Percentiles rank a stretch among this genome's conserved stretches.
Conservation (phyloP, 2,329 filamentous ascomycete species). For the Davidsoniella australis region DNA sequence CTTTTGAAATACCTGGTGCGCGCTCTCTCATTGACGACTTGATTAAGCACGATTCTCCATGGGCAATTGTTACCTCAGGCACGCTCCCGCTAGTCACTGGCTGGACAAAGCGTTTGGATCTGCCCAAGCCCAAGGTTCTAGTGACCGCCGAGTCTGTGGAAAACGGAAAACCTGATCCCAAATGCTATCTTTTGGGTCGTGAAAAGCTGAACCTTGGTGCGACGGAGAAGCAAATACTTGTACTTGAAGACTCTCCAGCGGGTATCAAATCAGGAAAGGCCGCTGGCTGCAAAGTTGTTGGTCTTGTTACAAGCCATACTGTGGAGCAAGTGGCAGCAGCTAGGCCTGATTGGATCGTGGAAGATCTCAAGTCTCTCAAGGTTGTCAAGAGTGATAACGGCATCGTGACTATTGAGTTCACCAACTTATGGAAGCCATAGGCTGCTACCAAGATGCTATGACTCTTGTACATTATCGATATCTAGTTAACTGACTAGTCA, state of each 20-base stretch:
- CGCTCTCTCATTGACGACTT: constrained; percentile 52
- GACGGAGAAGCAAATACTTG: constrained; percentile 40
- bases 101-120: constrained; percentile 51
- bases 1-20: constrained; percentile 72
- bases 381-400: constrained; percentile 40
- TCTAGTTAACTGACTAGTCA: too few species aligned
- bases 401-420: constrained; percentile 50
- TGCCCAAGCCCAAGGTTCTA: constrained; percentile 48
- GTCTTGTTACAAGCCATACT: constrained; percentile 70
- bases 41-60: constrained; percentile 44
- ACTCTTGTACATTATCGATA: too few species aligned
- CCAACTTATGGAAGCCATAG: constrained; percentile 33
- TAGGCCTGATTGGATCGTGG: constrained; percentile 75
- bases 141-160: constrained; percentile 61
- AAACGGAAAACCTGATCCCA: constrained; percentile 61
- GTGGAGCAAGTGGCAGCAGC: constrained; percentile 54
- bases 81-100: constrained; percentile 50
- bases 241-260: constrained; percentile 78
- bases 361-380: constrained; percentile 58
- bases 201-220: constrained; percentile 38
- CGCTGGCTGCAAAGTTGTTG: constrained; percentile 71
- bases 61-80: constrained; percentile 76
- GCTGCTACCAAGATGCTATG: too few species aligned
- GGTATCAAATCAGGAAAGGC: constrained; percentile 71
- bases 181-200: constrained; percentile 54